Conservation (phyloP, 768 basidiomycete species). For the Imleria badia region DNA sequence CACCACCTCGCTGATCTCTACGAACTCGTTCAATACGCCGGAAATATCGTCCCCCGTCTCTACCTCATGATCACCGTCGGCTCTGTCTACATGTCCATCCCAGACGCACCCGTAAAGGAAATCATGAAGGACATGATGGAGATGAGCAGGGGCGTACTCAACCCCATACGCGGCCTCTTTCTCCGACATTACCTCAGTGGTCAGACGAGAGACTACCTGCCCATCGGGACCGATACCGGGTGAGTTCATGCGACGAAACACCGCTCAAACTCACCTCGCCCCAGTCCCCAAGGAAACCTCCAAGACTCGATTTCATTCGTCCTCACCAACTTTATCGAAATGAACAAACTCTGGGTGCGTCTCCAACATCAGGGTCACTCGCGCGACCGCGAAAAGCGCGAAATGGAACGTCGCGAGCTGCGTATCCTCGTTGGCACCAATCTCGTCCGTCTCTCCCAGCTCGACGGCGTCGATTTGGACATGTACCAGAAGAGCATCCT, state of each 20-base stretch:
- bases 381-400: conserved; percentile 94
- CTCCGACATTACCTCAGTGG: conserved; percentile 95
- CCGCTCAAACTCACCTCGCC: background rate
- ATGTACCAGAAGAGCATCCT: conserved; percentile 87
- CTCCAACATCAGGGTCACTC: conserved; percentile 98
- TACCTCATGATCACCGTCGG: conserved; percentile 99
- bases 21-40: conserved; percentile 99
- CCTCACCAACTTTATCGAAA: conserved; percentile 98
- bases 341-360: conserved; percentile 99
- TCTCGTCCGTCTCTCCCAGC: conserved; percentile 89
- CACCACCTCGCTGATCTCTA: conserved; percentile 99
- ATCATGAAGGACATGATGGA: conserved; percentile 99
- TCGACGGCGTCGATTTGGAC: conserved; percentile 94
- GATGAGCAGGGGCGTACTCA: conserved; percentile 96
- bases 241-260: conserved; percentile 33
- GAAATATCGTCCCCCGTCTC: conserved; percentile 90
- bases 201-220: conserved; percentile 94
- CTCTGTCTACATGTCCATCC: conserved; percentile 98
- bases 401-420: conserved; percentile 92
- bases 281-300: conserved; percentile 81
- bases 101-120: conserved; percentile 96
- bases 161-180: conserved; percentile 96
- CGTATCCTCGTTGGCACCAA: conserved; percentile 98
- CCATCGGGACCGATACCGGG: conserved; percentile 83
- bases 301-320: conserved; percentile 96